A percentile compares a stretch with the other conserved stretches of the same genome.
Evolutionary conservation across 225 moss, liverwort and hornwort species (phyloP).

Genomic region (Sphagnum tenellum): DNA sequence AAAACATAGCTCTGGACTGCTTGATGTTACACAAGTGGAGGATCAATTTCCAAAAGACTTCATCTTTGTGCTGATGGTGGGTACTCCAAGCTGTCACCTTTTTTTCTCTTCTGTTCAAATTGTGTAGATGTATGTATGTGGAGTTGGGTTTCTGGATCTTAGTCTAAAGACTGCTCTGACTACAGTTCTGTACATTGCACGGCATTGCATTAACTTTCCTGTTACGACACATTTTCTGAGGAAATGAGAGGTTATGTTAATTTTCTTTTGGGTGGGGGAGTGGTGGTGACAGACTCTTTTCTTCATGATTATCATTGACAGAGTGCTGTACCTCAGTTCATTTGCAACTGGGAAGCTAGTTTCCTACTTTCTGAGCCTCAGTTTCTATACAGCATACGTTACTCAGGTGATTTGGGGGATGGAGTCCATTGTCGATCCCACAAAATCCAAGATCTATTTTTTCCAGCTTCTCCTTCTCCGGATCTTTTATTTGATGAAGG

Average conservation of each 20-base stretch:
- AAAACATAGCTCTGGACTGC: constrained; percentile 19
- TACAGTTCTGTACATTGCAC: too few relatives aligned
- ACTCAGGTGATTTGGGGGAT: constrained; percentile 25
- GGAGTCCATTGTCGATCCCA: constrained; percentile 10
- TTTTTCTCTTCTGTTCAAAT: not conserved
- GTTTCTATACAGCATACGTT: constrained; percentile 28
- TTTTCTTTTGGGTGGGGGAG: not conserved
- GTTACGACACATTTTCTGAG: not conserved
- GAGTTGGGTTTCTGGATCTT: not conserved
- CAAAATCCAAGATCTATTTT: constrained; percentile 10
- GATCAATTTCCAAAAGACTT: constrained; percentile 38
- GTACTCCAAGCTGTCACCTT: not conserved
- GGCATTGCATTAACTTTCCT: too few relatives aligned
- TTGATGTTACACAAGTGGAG: constrained; percentile 21
- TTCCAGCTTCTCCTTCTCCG: constrained; percentile 17
- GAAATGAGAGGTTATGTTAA: not conserved
- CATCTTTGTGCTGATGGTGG: constrained; percentile 27
- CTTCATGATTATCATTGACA: constrained; percentile 32
- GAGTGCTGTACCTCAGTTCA: constrained; percentile 34
- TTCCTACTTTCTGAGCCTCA: constrained; percentile 23
- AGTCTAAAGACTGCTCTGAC: too few relatives aligned
- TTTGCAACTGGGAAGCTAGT: constrained; percentile 30
- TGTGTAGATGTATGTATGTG: not conserved
- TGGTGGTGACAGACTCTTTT: constrained; percentile 24
- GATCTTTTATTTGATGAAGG: constrained; percentile 29